Percentiles rank a stretch among this genome's conserved stretches.
Conservation (phyloP, 129 eudicot species). For the Centrapalus pauciflorus region DNA sequence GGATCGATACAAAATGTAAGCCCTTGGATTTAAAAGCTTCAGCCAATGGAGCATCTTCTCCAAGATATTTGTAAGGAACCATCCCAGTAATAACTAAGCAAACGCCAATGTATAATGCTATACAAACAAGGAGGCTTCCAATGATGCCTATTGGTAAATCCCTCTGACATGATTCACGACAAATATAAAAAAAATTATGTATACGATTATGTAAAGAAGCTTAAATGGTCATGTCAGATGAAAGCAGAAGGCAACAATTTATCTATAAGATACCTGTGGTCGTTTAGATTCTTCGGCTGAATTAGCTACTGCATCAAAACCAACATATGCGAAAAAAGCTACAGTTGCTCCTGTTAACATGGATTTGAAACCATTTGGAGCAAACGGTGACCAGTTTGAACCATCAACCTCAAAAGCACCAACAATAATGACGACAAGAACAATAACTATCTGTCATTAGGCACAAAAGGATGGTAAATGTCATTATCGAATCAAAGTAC, state of each 20-base stretch:
- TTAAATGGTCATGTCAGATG: background rate
- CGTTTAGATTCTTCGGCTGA: slow-evolving; percentile 97
- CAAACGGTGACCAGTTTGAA: slow-evolving; percentile 92
- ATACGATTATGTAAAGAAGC: background rate
- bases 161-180: slow-evolving; percentile 39
- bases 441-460: slow-evolving; percentile 79
- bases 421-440: slow-evolving; percentile 63
- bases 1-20: slow-evolving; percentile 61
- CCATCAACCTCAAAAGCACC: slow-evolving; percentile 82
- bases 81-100: slow-evolving; percentile 94
- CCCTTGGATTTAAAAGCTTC: slow-evolving; percentile 83
- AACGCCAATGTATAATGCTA: slow-evolving; percentile 73
- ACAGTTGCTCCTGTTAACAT: slow-evolving; percentile 94
- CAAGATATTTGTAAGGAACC: slow-evolving; percentile 79
- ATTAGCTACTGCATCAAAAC: slow-evolving; percentile 99
- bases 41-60: slow-evolving; percentile 95
- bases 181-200: slow-evolving; percentile 2
- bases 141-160: slow-evolving; percentile 96
- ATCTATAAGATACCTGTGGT: slow-evolving; percentile 61
- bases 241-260: background rate
- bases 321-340: slow-evolving; percentile 92
- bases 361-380: slow-evolving; percentile 72
- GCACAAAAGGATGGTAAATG: slow-evolving; percentile 16
- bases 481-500: background rate
- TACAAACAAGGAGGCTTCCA: slow-evolving; percentile 79